Evolutionary conservation across 495 filamentous ascomycete genomes (phyloP).

Genomic region (Aspergillus biplanus): DNA sequence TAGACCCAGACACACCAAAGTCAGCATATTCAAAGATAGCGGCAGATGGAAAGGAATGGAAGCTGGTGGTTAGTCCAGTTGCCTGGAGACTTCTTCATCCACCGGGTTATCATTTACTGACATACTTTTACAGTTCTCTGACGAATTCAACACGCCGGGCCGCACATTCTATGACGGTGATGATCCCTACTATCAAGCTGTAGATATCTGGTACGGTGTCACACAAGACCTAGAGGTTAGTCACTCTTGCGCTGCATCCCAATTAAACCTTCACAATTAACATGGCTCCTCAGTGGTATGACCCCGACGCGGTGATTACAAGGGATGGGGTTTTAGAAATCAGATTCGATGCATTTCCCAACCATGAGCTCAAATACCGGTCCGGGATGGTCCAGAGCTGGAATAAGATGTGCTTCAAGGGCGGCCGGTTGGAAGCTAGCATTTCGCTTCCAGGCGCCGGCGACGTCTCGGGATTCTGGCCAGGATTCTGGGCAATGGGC

Average conservation of each 20-base stretch:
- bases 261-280: background rate
- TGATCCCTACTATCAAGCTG: conserved; percentile 70
- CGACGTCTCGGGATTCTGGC: conserved; percentile 74
- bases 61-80: conserved; percentile 60
- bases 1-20: conserved; percentile 74
- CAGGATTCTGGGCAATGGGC: conserved; percentile 82
- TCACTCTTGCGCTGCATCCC: background rate
- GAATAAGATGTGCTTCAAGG: conserved; percentile 81
- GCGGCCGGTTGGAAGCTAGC: conserved; percentile 76
- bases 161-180: conserved; percentile 76
- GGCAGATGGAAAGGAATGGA: conserved; percentile 62
- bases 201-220: conserved; percentile 82
- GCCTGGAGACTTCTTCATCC: background rate
- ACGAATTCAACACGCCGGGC: conserved; percentile 74
- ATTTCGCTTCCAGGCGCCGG: conserved; percentile 74
- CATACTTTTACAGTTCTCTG: conserved; percentile 63
- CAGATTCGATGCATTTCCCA: conserved; percentile 67
- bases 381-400: conserved; percentile 85
- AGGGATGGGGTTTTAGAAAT: conserved; percentile 68
- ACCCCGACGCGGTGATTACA: conserved; percentile 75
- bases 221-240: conserved; percentile 71
- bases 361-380: conserved; percentile 69
- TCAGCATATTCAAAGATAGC: conserved; percentile 59
- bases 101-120: background rate
- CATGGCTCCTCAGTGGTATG: conserved; percentile 64